phyloP scores from a whole-genome alignment of 768 basidiomycete genomes.

The Lentinula detonsa region DNA sequence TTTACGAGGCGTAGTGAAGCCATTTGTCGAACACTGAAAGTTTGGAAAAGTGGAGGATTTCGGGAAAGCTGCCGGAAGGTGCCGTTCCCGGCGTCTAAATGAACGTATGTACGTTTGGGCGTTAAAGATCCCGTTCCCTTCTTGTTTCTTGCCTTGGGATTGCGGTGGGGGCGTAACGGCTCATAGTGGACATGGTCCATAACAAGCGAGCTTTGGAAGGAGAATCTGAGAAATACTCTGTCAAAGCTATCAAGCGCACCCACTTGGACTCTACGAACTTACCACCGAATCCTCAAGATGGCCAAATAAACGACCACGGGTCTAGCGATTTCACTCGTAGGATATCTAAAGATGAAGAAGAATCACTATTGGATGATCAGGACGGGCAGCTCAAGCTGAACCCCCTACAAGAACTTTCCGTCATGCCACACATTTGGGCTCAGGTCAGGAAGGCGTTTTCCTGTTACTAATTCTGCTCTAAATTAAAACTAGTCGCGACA shows the following conservation, averaged over 20 bases:
- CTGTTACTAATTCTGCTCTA: not conserved
- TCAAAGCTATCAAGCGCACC: not conserved
- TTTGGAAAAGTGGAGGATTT: not conserved
- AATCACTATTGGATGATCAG: not conserved
- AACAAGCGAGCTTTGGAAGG: not conserved
- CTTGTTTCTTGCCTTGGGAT: not conserved
- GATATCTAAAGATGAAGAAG: no score
- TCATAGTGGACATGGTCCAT: not conserved
- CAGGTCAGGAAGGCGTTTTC: slow-evolving; percentile 21
- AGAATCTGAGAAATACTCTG: not conserved
- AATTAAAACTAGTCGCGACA: slow-evolving; percentile 56
- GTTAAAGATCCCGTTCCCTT: not conserved
- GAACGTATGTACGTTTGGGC: not conserved
- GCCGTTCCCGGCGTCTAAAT: not conserved
- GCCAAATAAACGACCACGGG: not conserved
- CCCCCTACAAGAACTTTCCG: slow-evolving; percentile 14
- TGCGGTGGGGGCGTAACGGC: not conserved
- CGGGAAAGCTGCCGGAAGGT: not conserved
- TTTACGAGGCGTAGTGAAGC: slow-evolving; percentile 69
- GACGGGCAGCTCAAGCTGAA: not conserved
- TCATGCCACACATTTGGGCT: slow-evolving; percentile 40
- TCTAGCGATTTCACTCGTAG: not conserved
- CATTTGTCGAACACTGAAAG: slow-evolving; percentile 38
- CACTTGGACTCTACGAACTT: not conserved
- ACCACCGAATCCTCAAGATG: not conserved